Evolutionary conservation across 305 asterid species (phyloP), one percentile per base, ranked within the genome.

Genomic region (Lippia alba): DNA sequence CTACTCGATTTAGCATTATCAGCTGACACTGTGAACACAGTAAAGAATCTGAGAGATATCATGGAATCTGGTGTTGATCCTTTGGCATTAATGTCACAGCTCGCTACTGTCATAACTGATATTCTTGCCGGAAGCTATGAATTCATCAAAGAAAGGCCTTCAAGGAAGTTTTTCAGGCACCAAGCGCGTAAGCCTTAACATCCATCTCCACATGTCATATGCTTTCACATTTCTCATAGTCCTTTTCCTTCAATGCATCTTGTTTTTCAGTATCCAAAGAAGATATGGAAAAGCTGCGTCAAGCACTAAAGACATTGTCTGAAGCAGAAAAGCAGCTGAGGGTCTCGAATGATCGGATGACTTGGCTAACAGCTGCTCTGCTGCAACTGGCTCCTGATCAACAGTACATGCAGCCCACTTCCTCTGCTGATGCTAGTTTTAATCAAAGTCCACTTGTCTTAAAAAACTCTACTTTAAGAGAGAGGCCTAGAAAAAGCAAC

Each of bases 311-410:
- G 72, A 95, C 96, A 24, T 80, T 95, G 48, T 95, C 99, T 2
- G 99, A 95, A 81, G 96, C 99, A 24, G 99, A 95, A 77, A 92
- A 95, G 88, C 98, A 95, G 89, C 83, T 95, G 77, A 89, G 99
- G 84, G 82, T 85, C 69, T 89, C 99, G 6, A 90, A 79, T 54
- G 99, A 92, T 83, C 82, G 83, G 80, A 82, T 89, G 59, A 95
- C 99, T 44, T 95, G 99, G 99, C 89, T 95, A 71, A 95, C 99
- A 0, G 99, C 98, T 40, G 98, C 98, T n/a, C 72, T 95, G 66
- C 82, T 95, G 78, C 99, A 95, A 78, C 92, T 95, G 75, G 99
- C 99, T 64, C 99, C 98, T 11, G 98, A 95, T 80, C 96, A 88
- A 74, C 96, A 90, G 72, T 90, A 89, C 74, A 68, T 83, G 78